phyloP scores from a whole-genome alignment of 805 yeast genomes.

The Candida jianshihensis region DNA sequence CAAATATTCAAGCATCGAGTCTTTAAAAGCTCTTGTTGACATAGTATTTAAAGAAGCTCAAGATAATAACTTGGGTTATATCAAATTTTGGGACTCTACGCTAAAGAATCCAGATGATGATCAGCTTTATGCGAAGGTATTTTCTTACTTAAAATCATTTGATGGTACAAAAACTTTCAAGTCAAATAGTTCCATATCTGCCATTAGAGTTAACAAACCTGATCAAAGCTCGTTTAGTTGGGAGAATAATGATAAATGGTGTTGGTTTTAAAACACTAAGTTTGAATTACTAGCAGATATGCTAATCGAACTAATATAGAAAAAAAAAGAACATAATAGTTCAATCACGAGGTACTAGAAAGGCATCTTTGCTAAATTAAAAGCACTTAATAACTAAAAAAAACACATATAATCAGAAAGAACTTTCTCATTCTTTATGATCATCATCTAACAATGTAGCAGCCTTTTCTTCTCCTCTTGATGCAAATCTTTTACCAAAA shows the following conservation, averaged over 20 bases:
- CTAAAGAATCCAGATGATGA: slow-evolving; percentile 13
- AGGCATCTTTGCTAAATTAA: too few species aligned
- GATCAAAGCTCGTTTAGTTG: slow-evolving; percentile 26
- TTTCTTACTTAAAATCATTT: slow-evolving; percentile 6
- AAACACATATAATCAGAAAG: too few species aligned
- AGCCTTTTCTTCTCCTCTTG: slow-evolving; percentile 19
- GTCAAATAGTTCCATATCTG: slow-evolving; percentile 31
- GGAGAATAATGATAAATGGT: slow-evolving; percentile 39
- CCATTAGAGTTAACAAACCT: slow-evolving; percentile 27
- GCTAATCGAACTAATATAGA: too few species aligned
- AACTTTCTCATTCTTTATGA: neutral
- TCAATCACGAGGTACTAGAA: too few species aligned
- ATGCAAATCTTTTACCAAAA: slow-evolving; percentile 49
- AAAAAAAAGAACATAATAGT: too few species aligned
- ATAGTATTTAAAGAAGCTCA: slow-evolving; percentile 31
- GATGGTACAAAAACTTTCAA: slow-evolving; percentile 19
- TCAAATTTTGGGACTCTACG: slow-evolving; percentile 34
- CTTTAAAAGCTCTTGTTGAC: slow-evolving; percentile 23
- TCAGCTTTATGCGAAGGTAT: slow-evolving; percentile 1
- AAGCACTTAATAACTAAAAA: too few species aligned
- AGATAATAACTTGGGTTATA: slow-evolving; percentile 16
- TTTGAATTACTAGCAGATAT: too few species aligned
- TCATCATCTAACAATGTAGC: slow-evolving; percentile 11
- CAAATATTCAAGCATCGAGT: slow-evolving; percentile 11
- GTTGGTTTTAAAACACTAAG: slow-evolving; percentile 34